Base-by-base conservation (phyloP, 805 yeast species). In the Suhomyces faveliae region DNA sequence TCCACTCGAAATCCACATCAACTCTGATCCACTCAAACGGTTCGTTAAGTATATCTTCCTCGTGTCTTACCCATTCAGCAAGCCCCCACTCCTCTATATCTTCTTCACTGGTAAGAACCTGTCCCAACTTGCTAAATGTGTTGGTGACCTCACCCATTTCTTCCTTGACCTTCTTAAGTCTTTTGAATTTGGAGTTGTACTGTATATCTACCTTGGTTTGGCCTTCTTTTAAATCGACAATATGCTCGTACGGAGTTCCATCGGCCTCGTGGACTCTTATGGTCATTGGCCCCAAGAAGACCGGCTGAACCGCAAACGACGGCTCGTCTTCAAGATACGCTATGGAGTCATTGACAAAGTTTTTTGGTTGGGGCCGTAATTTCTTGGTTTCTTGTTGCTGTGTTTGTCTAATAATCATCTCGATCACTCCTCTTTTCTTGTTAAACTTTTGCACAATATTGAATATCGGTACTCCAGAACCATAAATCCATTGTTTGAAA, bases 1-100 rank as follows among this genome's bases (percentile, higher is more conserved):
- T 85, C 99, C 99, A 94, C 64, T 94, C 99, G 59, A 85, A 87
- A 64, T 94, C 99, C 0, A 97, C 91, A 68, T 94, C 99, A n/a
- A 92, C 88, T 57, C 99, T 76, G 33, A 94, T 77, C 99, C 99
- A 94, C 59, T 94, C 99, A 66, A 90, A 94, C 0, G 97, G 97
- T 58, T 92, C 97, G 57, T 81, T 83, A 71, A 81, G 74, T 35
- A 71, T 70, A 37, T 84, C 90, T 50, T 84, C 91, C 43, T 85
- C 90, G 24, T 83, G 84, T 41, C 77, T 77, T 11, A 78, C 71
- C 80, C 88, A 83, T 38, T 89, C 96, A 1, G 79, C 74, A 9
- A 89, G 71, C 12, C 76, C 74, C 98, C 98, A 92, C 27, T 78
- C 77, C 9, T 66, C 68, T 43, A 84, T 70, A 5, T 91, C 96